Percentiles rank a stretch among this genome's conserved stretches.
phyloP scores from a whole-genome alignment of 192 early-diverging fungal species.

The Lunasporangiospora selenospora region DNA sequence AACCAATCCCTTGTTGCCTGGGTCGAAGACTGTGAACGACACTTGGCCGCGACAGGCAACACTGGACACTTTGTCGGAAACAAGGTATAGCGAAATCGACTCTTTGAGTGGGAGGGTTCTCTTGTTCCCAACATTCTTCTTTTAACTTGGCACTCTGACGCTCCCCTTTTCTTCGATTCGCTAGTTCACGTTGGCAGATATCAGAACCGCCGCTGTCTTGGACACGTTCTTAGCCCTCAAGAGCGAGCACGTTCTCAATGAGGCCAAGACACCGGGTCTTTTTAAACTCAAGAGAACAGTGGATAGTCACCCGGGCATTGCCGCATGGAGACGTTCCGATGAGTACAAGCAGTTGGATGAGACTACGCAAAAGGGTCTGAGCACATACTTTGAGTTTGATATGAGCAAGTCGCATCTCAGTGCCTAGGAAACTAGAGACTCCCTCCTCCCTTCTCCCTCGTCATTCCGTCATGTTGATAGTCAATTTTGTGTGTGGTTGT shows the following conservation, averaged over 20 bases:
- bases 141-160: too few species aligned
- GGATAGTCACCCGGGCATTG: neutral
- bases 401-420: too few species aligned
- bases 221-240: constrained; percentile 2
- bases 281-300: constrained; percentile 5
- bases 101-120: too few species aligned
- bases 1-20: neutral
- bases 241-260: neutral
- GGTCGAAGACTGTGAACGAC: neutral
- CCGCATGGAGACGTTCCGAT: constrained; percentile 7
- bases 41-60: constrained; percentile 5
- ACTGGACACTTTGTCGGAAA: constrained; percentile 7
- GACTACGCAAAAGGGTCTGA: too few species aligned
- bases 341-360: too few species aligned
- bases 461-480: too few species aligned
- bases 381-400: too few species aligned
- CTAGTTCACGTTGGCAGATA: constrained; percentile 4
- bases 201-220: neutral
- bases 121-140: too few species aligned
- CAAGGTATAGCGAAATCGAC: constrained; percentile 4
- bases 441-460: too few species aligned
- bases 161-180: neutral
- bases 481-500: too few species aligned
- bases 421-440: too few species aligned
- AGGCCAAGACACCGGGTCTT: neutral